Evolutionary conservation across 2,329 filamentous ascomycete genomes (phyloP), one percentile per base, ranked within the genome.

Genomic region (Fusarium foetens): DNA sequence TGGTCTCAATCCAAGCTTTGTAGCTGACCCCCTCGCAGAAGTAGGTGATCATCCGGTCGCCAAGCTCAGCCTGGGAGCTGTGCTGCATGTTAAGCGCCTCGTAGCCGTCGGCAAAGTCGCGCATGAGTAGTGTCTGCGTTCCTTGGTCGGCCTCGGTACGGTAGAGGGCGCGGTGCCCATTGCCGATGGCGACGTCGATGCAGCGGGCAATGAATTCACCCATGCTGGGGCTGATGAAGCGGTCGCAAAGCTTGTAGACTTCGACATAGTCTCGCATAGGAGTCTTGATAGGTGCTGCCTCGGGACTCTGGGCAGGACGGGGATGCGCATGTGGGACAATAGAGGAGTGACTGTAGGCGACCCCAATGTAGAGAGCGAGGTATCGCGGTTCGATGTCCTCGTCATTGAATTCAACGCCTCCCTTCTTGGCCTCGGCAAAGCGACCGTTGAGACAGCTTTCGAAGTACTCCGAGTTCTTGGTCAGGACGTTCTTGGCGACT

Each of bases 221-320:
- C 76, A 82, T 81, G 7, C 60, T 39, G 2, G 61, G 57, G 58
- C 80, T 80, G 19, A 81, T 60, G 57, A 82, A 82, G 17, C 80
- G 76, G 42, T 82, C 80, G 58, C 80, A 81, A 14, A 82, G 76
- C 71, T 81, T 82, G 66, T 77, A 81, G 7, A 82, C 80, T 49
- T 82, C 80, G 36, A 82, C 63, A 23, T 74, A 80, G 58, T 82
- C 80, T 19, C 74, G 63, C 27, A 82, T 72, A 10, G 78, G 72
- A 14, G 79, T 78, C 48, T 73, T 74, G n/a, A 71, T 66, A 5
- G 63, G 68, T 21, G 64, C 64, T 17, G 76, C 66, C 67, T 81
- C 75, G 4, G 80, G 80, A 58, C 69, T 76, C 14, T 66, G 46
- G 5, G 73, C 52, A 5, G 74, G 73, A 3, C 65, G 52, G 14